phyloP scores from a whole-genome alignment of 495 filamentous ascomycete species.

The Daldinia grandis region DNA sequence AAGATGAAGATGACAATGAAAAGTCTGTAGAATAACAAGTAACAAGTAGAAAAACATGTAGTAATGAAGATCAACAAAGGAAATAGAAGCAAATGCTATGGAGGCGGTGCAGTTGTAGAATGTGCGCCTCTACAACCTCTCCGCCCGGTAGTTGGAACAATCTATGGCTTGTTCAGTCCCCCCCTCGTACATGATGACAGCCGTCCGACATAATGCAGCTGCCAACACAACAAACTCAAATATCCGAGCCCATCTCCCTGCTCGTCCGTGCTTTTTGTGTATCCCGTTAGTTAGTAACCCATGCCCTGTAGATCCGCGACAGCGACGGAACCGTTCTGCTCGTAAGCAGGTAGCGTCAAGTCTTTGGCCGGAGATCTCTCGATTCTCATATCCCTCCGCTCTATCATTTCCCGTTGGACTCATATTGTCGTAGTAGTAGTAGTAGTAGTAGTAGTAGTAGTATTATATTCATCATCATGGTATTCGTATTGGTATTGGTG shows the following conservation, averaged over 20 bases:
- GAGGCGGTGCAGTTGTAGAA: background rate
- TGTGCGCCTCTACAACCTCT: background rate
- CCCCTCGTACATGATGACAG: conserved; percentile 5
- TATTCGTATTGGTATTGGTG: background rate
- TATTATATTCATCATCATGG: background rate
- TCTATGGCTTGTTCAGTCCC: conserved; percentile 22
- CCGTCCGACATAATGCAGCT: conserved; percentile 20
- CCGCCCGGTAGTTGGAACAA: conserved; percentile 21
- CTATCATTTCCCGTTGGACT: background rate
- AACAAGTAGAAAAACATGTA: background rate
- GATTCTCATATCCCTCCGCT: conserved; percentile 5
- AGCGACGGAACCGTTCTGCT: conserved; percentile 17
- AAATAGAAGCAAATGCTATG: background rate
- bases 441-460: too few relatives aligned
- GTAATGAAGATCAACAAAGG: background rate
- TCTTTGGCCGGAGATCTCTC: background rate
- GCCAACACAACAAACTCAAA: conserved; percentile 5
- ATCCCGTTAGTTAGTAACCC: conserved; percentile 33
- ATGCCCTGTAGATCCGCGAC: conserved; percentile 10
- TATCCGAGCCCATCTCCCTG: background rate
- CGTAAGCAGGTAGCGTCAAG: conserved; percentile 11
- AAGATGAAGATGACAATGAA: too few relatives aligned
- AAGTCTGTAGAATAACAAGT: conserved; percentile 5
- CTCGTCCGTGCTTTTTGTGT: conserved; percentile 33
- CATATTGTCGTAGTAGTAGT: background rate